Percentiles rank a stretch among this genome's conserved stretches.
These are phyloP conservation scores for Candida glaebosa DNA, from an alignment of 805 yeast genomes.

Conservation along the genomic window DNA sequence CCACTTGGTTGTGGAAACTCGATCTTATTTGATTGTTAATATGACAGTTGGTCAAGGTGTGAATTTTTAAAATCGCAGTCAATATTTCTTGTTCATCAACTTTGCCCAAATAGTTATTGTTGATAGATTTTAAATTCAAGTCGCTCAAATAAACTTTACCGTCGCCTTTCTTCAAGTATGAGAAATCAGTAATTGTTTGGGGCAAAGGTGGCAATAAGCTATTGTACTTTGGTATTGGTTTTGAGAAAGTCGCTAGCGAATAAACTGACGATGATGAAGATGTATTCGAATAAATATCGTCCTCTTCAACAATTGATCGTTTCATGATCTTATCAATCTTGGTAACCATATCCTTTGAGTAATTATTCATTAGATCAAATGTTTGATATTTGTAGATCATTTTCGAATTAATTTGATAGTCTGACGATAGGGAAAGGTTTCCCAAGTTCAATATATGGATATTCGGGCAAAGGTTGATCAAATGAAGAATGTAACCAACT, in stretches of 20 bases:
- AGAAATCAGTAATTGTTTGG: slow-evolving; percentile 22
- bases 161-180: slow-evolving; percentile 27
- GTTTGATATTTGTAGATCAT: slow-evolving; percentile 32
- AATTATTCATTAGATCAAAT: slow-evolving; percentile 38
- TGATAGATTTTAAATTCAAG: slow-evolving; percentile 37
- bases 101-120: slow-evolving; percentile 25
- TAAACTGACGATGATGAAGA: slow-evolving; percentile 25
- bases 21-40: slow-evolving; percentile 2
- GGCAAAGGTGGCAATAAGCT: slow-evolving; percentile 38
- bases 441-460: slow-evolving; percentile 55
- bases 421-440: slow-evolving; percentile 59
- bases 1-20: slow-evolving; percentile 6
- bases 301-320: not conserved
- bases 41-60: slow-evolving; percentile 13
- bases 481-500: slow-evolving; percentile 67
- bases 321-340: slow-evolving; percentile 22
- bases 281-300: not conserved
- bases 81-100: slow-evolving; percentile 34
- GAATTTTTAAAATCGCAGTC: slow-evolving; percentile 22
- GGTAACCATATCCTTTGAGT: slow-evolving; percentile 26
- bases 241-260: slow-evolving; percentile 21
- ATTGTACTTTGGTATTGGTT: slow-evolving; percentile 32
- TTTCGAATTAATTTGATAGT: slow-evolving; percentile 51
- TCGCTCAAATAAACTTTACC: slow-evolving; percentile 38
- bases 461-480: slow-evolving; percentile 66